These are phyloP conservation scores for Arthrocladium fulminans DNA, from an alignment of 2,329 filamentous ascomycete genomes.

Conservation along the genomic window DNA sequence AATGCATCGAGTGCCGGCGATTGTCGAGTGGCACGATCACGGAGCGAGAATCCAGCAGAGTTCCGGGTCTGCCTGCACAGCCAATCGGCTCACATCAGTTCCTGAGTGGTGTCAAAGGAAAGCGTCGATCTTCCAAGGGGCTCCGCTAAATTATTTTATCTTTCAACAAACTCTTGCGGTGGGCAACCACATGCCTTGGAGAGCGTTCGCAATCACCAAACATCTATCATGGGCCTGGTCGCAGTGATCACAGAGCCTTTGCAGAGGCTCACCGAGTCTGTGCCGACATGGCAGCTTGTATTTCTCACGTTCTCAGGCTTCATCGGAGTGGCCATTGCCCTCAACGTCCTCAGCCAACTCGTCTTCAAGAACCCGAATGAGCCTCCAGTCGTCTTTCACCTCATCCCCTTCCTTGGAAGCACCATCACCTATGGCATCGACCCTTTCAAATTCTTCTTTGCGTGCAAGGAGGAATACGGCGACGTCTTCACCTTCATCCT, in stretches of 20 bases:
- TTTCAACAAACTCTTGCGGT: neutral
- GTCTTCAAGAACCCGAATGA: conserved; percentile 75
- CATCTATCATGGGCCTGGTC: conserved; percentile 43
- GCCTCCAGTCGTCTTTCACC: conserved; percentile 72
- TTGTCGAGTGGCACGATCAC: neutral
- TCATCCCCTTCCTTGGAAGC: conserved; percentile 52
- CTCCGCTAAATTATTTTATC: neutral
- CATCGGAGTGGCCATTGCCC: conserved; percentile 50
- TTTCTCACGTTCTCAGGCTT: conserved; percentile 39
- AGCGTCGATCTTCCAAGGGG: neutral
- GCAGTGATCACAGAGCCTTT: conserved; percentile 38
- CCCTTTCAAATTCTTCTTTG: conserved; percentile 74
- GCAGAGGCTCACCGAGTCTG: conserved; percentile 39
- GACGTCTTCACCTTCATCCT: conserved; percentile 87
- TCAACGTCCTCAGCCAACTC: conserved; percentile 74
- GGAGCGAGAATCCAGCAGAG: neutral
- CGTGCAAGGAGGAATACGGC: conserved; percentile 68
- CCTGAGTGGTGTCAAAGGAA: neutral
- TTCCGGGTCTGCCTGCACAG: neutral
- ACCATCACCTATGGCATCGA: conserved; percentile 39
- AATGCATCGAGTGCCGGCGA: too few species aligned
- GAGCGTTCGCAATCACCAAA: neutral
- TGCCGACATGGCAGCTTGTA: conserved; percentile 39
- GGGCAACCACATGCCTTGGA: neutral
- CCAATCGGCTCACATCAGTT: neutral